Evolutionary conservation across 176 grass and related monocot genomes (phyloP).

Genomic region (Poa pratensis): DNA sequence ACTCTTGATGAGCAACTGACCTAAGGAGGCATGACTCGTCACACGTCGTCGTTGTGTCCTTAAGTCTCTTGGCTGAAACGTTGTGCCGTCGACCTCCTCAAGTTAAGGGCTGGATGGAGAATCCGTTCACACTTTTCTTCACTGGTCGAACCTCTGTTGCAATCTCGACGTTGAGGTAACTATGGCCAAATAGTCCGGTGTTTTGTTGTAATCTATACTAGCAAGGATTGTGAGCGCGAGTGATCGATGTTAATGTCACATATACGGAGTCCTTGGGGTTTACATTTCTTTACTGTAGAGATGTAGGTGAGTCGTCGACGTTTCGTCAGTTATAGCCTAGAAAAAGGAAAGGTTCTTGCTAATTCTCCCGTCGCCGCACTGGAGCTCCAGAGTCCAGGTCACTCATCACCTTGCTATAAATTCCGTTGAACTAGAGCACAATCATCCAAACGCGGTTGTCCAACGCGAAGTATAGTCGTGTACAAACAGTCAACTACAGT

Average conservation of each 20-base stretch:
- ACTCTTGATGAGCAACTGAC: too few species aligned
- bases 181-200: too few species aligned
- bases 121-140: slow-evolving; percentile 20
- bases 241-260: too few species aligned
- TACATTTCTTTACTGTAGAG: neutral
- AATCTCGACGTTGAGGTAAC: neutral
- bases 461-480: too few species aligned
- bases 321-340: neutral
- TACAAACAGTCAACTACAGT: neutral
- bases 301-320: neutral
- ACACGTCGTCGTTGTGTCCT: too few species aligned
- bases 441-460: neutral
- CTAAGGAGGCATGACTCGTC: too few species aligned
- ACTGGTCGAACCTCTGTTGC: neutral
- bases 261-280: neutral
- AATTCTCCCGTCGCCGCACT: too few species aligned
- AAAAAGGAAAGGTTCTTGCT: too few species aligned
- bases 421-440: neutral
- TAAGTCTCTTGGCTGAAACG: neutral
- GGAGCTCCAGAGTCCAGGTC: too few species aligned
- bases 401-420: too few species aligned
- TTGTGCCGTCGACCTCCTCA: slow-evolving; percentile 36
- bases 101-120: slow-evolving; percentile 7
- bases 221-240: too few species aligned
- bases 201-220: too few species aligned